Evolutionary conservation across 805 yeast species (phyloP).

Genomic region (Suhomyces xylopsoci): DNA sequence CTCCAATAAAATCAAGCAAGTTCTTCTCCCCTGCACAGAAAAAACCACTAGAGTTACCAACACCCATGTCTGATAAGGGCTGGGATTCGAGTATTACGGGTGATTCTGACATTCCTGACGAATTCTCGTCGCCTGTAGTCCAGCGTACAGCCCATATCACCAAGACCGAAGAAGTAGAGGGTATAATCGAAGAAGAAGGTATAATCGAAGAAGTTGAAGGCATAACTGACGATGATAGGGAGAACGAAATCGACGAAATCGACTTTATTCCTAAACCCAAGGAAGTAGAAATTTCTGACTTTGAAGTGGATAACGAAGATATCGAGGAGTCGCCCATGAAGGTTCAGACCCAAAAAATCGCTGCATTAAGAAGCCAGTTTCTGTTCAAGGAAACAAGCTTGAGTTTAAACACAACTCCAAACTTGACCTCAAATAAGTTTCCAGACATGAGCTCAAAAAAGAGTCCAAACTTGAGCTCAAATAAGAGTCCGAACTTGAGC

Average conservation of each 20-base stretch:
- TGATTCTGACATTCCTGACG: constrained; percentile 34
- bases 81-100: constrained; percentile 18
- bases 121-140: constrained; percentile 24
- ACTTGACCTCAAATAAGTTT: not conserved
- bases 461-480: not conserved
- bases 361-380: constrained; percentile 19
- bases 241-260: not conserved
- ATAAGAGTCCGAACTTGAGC: not conserved
- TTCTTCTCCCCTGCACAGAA: constrained; percentile 7
- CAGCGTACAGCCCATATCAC: not conserved
- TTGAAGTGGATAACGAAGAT: constrained; percentile 25
- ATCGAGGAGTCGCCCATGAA: constrained; percentile 43
- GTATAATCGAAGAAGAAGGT: not conserved
- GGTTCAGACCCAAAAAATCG: not conserved
- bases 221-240: not conserved
- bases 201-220: not conserved
- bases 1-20: constrained; percentile 10
- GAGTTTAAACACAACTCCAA: not conserved
- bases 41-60: constrained; percentile 12
- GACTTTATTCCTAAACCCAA: constrained; percentile 3
- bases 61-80: constrained; percentile 1
- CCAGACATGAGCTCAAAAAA: not conserved
- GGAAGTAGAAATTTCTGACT: constrained; percentile 20
- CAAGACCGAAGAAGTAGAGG: not conserved
- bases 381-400: constrained; percentile 10